Evolutionary conservation across 805 yeast genomes (phyloP), one percentile per base, ranked within the genome.

Genomic region (Clavispora asparagi): DNA sequence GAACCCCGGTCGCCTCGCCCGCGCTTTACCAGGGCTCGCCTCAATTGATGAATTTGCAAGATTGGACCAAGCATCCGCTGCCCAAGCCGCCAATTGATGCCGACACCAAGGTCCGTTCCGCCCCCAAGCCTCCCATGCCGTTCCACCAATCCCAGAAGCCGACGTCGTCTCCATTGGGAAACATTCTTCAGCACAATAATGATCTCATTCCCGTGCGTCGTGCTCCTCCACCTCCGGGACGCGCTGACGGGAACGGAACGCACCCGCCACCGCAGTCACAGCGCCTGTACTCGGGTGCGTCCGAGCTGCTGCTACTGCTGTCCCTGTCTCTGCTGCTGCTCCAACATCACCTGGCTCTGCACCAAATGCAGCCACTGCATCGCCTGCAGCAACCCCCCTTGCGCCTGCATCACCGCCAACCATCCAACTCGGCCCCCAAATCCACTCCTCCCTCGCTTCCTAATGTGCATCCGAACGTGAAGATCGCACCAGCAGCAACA

Each of bases 161-260:
- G 31, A 47, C 17, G 7, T 49, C 55, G 1, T 66, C 74, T 8
- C 76, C 76, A 2, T 57, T 70, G 39, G 61, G 59, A 40, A 62
- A 60, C 40, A 60, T 71, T 46, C 50, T 69, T 51, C 43, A 23
- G 43, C 40, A 40, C 19, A 37, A 40, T 11, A 27, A 37, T 26
- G 74, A 67, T 28, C 56, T 78, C 47, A 62, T 73, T 2, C 82
- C 83, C 7, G 65, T 65, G 53, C 70, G 85, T 63, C 71, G 68
- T 47, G 83, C 85, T 1, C 85, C 84, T 6, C 72, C 79, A 7
- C 83, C 82, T 2, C 82, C 82, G 19, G 54, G 52, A 26, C 23
- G 50, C 29, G 29, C 39, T 11, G 16, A 23, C 16, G 16, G 12
- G 12, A 27, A 27, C 12, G 29, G 29, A 27, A 19, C 23, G 23